phyloP scores from a whole-genome alignment of 495 filamentous ascomycete species.

The Lasiosphaeriaceae sp. region DNA sequence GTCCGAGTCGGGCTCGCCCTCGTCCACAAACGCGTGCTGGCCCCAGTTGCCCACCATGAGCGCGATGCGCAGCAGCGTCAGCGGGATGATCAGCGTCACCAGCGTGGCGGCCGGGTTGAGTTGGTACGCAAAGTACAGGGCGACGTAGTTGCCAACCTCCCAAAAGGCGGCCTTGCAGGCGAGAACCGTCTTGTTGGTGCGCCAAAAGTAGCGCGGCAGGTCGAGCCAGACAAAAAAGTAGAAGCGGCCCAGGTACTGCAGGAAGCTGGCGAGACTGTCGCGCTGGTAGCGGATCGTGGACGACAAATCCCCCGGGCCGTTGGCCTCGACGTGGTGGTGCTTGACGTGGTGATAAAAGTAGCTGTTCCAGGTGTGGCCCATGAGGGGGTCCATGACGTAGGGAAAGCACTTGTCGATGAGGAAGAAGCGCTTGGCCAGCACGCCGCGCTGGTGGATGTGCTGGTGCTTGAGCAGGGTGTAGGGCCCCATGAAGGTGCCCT shows the following conservation, averaged over 20 bases:
- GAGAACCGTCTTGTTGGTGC: conserved; percentile 47
- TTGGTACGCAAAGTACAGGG: conserved; percentile 42
- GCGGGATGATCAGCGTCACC: conserved; percentile 58
- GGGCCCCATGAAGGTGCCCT: conserved; percentile 59
- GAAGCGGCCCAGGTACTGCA: conserved; percentile 68
- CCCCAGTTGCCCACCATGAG: conserved; percentile 80
- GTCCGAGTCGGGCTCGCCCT: conserved; percentile 64
- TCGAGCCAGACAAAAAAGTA: conserved; percentile 69
- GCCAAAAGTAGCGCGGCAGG: conserved; percentile 66
- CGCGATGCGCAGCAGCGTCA: conserved; percentile 57
- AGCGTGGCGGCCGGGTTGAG: conserved; percentile 46
- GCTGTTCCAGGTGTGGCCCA: conserved; percentile 79
- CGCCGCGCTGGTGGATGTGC: conserved; percentile 74
- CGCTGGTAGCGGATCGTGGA: conserved; percentile 75
- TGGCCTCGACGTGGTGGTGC: conserved; percentile 78
- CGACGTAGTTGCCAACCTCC: conserved; percentile 52
- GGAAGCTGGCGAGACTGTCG: conserved; percentile 59
- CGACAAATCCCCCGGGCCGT: conserved; percentile 71
- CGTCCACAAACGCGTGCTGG: conserved; percentile 72
- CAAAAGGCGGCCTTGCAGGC: conserved; percentile 52
- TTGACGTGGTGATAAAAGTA: conserved; percentile 86
- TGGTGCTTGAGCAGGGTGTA: conserved; percentile 82
- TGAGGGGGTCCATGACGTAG: conserved; percentile 68
- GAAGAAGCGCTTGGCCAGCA: conserved; percentile 49
- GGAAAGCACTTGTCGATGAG: conserved; percentile 62